phyloP scores from a whole-genome alignment of 2,329 filamentous ascomycete genomes.

The Dactylellina drechsleri region DNA sequence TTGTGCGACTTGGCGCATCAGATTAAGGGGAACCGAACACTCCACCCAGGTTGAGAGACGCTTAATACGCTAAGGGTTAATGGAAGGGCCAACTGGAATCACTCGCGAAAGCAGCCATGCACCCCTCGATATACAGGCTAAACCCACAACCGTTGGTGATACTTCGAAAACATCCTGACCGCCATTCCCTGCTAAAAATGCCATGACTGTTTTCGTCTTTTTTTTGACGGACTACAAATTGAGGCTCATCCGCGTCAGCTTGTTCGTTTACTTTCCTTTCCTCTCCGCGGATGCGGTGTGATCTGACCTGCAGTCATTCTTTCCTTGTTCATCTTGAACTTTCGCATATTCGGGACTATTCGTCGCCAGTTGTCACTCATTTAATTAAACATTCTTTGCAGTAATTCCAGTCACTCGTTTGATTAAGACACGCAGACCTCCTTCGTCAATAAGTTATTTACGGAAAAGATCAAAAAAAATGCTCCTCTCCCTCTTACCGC shows the following conservation, averaged over 20 bases:
- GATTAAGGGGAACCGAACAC: conserved; percentile 53
- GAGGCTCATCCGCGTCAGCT: conserved; percentile 17
- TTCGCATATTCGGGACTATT: not conserved
- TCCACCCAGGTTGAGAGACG: conserved; percentile 10
- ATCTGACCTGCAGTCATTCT: conserved; percentile 52
- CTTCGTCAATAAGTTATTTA: no score
- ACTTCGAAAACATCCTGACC: no score
- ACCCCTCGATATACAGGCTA: conserved; percentile 31
- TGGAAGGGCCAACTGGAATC: conserved; percentile 28
- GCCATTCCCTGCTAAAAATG: conserved; percentile 22
- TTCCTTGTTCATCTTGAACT: conserved; percentile 35
- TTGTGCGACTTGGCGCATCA: conserved; percentile 51
- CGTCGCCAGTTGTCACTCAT: conserved; percentile 1
- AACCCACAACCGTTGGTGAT: conserved; percentile 6
- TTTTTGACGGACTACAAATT: conserved; percentile 31
- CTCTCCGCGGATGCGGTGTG: conserved; percentile 24
- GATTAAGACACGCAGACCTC: not conserved
- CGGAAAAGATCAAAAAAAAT: conserved; percentile 13
- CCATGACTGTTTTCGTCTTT: conserved; percentile 5
- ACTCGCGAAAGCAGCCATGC: conserved; percentile 9
- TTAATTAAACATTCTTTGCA: conserved; percentile 11
- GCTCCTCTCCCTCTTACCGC: conserved; percentile 30
- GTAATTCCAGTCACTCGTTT: conserved; percentile 2
- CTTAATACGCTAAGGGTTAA: conserved; percentile 33
- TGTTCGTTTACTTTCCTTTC: not conserved